Percentiles rank a stretch among this genome's conserved stretches.
These are phyloP conservation scores for Ophiostoma triangulosporum DNA, from an alignment of 2,329 filamentous ascomycete genomes.

Conservation along the genomic window DNA sequence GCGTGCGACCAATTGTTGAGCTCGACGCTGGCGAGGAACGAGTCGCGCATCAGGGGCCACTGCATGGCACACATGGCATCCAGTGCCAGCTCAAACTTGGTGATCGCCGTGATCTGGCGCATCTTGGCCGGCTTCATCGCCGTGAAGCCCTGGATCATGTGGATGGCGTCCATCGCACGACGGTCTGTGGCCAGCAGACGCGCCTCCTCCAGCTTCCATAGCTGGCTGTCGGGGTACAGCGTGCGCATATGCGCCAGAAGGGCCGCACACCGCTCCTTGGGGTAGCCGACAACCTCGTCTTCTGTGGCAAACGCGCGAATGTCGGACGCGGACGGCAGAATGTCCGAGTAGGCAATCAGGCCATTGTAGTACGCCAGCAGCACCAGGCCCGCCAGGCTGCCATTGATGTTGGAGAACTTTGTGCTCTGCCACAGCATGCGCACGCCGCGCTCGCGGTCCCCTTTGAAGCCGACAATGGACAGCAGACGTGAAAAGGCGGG, in stretches of 20 bases:
- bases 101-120: conserved; percentile 77
- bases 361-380: conserved; percentile 82
- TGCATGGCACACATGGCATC: conserved; percentile 66
- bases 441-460: conserved; percentile 71
- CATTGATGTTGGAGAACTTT: conserved; percentile 76
- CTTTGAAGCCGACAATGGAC: conserved; percentile 79
- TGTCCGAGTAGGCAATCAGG: conserved; percentile 75
- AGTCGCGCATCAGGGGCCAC: conserved; percentile 58
- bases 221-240: conserved; percentile 65
- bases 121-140: conserved; percentile 46
- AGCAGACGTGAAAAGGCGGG: conserved; percentile 80
- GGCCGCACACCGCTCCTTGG: conserved; percentile 48
- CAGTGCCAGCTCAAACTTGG: conserved; percentile 72
- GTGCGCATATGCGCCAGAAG: conserved; percentile 61
- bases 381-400: conserved; percentile 73
- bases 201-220: conserved; percentile 85
- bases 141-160: conserved; percentile 37
- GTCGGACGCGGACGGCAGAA: conserved; percentile 52
- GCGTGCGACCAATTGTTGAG: conserved; percentile 86
- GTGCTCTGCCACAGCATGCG: conserved; percentile 84
- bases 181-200: conserved; percentile 57
- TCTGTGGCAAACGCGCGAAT: conserved; percentile 32
- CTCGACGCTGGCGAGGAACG: conserved; percentile 61
- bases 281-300: conserved; percentile 55
- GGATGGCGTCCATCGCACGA: conserved; percentile 52